phyloP scores from a whole-genome alignment of 805 yeast species.

The Suhomyces prunicola region DNA sequence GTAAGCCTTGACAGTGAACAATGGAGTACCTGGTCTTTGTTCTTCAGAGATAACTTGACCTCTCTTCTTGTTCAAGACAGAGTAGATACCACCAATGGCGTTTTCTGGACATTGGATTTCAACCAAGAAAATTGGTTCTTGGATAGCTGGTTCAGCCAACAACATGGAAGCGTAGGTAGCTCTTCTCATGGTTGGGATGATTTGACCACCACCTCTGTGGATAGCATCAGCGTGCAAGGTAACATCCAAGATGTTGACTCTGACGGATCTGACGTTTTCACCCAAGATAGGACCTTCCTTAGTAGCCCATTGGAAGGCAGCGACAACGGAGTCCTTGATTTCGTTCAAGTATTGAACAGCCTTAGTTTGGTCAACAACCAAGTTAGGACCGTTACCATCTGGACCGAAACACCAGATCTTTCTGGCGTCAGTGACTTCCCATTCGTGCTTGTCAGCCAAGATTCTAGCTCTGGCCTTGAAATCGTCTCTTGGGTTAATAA shows the following conservation, averaged over 20 bases:
- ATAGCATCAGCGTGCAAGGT: slow-evolving; percentile 99
- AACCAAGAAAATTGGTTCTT: slow-evolving; percentile 98
- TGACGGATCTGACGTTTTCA: slow-evolving; percentile 93
- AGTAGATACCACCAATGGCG: slow-evolving; percentile 99
- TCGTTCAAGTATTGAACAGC: slow-evolving; percentile 98
- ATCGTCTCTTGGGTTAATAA: slow-evolving; percentile 92
- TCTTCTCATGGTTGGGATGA: slow-evolving; percentile 99
- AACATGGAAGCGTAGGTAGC: slow-evolving; percentile 97
- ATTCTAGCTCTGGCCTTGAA: slow-evolving; percentile 98
- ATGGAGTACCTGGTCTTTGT: slow-evolving; percentile 99
- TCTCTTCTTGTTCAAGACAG: slow-evolving; percentile 98
- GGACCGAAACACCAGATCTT: slow-evolving; percentile 99
- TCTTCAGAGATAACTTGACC: slow-evolving; percentile 99
- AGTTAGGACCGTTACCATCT: slow-evolving; percentile 98
- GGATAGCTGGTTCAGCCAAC: slow-evolving; percentile 97
- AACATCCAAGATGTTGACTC: slow-evolving; percentile 98
- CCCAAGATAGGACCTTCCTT: slow-evolving; percentile 99
- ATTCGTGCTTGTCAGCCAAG: slow-evolving; percentile 97
- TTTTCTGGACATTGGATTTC: slow-evolving; percentile 99
- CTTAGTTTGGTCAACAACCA: slow-evolving; percentile 99
- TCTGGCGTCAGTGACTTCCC: slow-evolving; percentile 99
- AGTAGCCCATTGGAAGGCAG: slow-evolving; percentile 99
- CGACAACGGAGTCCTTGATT: slow-evolving; percentile 99
- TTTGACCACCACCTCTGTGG: slow-evolving; percentile 99
- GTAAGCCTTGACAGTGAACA: slow-evolving; percentile 99